Evolutionary conservation across 495 filamentous ascomycete genomes (phyloP).

Genomic region (Patellaria atrata): DNA sequence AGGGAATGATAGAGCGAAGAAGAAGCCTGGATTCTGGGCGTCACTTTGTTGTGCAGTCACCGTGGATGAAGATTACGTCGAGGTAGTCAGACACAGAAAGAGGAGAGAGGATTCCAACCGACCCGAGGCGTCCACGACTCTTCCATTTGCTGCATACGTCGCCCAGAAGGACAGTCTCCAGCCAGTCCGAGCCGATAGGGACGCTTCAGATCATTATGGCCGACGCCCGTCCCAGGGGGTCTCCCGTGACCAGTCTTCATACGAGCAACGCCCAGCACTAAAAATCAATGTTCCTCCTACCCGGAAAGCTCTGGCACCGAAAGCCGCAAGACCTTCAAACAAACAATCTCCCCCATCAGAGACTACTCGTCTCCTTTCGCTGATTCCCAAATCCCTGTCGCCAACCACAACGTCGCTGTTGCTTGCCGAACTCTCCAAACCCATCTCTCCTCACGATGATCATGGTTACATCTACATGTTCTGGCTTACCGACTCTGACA

Average conservation of each 20-base stretch:
- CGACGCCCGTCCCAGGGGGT: not conserved
- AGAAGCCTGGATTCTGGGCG: slow-evolving; percentile 23
- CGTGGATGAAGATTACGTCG: slow-evolving; percentile 27
- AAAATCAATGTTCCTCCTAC: slow-evolving; percentile 5
- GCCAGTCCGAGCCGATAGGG: too few species aligned
- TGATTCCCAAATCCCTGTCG: slow-evolving; percentile 48
- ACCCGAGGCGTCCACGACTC: too few species aligned
- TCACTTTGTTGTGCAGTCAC: slow-evolving; percentile 20
- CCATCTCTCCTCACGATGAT: slow-evolving; percentile 62
- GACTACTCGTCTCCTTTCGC: slow-evolving; percentile 39
- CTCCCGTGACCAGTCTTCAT: not conserved
- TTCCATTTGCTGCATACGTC: too few species aligned
- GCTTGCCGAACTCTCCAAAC: slow-evolving; percentile 66
- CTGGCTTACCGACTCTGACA: slow-evolving; percentile 52
- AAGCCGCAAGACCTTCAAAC: slow-evolving; percentile 21
- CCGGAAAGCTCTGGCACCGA: slow-evolving; percentile 12
- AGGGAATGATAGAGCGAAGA: slow-evolving; percentile 5
- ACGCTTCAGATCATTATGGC: too few species aligned
- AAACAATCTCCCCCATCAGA: slow-evolving; percentile 28
- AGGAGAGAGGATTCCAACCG: slow-evolving; percentile 10
- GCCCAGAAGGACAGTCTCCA: too few species aligned
- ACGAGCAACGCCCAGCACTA: not conserved
- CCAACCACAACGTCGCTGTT: slow-evolving; percentile 52
- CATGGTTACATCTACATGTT: slow-evolving; percentile 97
- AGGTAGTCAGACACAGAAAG: slow-evolving; percentile 26